A percentile compares a stretch with the other conserved stretches of the same genome.
Evolutionary conservation across 2,329 filamentous ascomycete species (phyloP).

Genomic region (Clarireedia sp.): DNA sequence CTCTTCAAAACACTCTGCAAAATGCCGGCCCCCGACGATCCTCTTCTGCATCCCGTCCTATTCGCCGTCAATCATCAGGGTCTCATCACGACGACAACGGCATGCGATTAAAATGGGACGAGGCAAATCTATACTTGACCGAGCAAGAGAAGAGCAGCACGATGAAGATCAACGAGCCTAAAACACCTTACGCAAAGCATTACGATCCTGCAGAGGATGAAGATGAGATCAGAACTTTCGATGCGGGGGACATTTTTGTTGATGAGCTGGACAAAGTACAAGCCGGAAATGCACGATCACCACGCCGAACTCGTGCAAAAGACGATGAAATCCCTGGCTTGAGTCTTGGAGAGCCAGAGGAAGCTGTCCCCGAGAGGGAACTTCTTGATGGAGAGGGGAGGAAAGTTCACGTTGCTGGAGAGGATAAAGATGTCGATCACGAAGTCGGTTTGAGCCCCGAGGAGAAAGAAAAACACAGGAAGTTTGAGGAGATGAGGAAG

Average conservation of each 20-base stretch:
- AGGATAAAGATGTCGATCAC: slow-evolving; percentile 40
- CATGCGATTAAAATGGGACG: slow-evolving; percentile 91
- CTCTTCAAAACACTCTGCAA: slow-evolving; percentile 85
- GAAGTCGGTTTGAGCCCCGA: slow-evolving; percentile 54
- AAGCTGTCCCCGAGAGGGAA: slow-evolving; percentile 48
- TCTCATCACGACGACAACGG: slow-evolving; percentile 40
- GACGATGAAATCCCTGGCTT: slow-evolving; percentile 86
- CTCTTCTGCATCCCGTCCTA: slow-evolving; percentile 63
- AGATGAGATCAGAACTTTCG: slow-evolving; percentile 52
- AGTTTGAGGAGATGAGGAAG: slow-evolving; percentile 87
- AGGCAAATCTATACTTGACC: slow-evolving; percentile 93
- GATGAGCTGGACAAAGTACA: slow-evolving; percentile 52
- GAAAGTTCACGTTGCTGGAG: slow-evolving; percentile 64
- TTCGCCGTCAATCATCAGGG: slow-evolving; percentile 36
- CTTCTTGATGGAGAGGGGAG: slow-evolving; percentile 47
- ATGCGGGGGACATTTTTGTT: slow-evolving; percentile 63
- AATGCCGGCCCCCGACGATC: slow-evolving; percentile 87
- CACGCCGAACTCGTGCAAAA: slow-evolving; percentile 21
- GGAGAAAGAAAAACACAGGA: slow-evolving; percentile 81
- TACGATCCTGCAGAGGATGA: slow-evolving; percentile 88
- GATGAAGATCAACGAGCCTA: slow-evolving; percentile 99
- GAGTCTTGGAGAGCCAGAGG: slow-evolving; percentile 87
- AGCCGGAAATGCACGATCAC: not conserved
- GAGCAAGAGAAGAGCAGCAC: slow-evolving; percentile 92
- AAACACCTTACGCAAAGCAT: slow-evolving; percentile 89